A percentile compares a stretch with the other conserved stretches of the same genome.
These are phyloP conservation scores for Fusarium haematococcum DNA, from an alignment of 2,329 filamentous ascomycete species.

Conservation along the genomic window DNA sequence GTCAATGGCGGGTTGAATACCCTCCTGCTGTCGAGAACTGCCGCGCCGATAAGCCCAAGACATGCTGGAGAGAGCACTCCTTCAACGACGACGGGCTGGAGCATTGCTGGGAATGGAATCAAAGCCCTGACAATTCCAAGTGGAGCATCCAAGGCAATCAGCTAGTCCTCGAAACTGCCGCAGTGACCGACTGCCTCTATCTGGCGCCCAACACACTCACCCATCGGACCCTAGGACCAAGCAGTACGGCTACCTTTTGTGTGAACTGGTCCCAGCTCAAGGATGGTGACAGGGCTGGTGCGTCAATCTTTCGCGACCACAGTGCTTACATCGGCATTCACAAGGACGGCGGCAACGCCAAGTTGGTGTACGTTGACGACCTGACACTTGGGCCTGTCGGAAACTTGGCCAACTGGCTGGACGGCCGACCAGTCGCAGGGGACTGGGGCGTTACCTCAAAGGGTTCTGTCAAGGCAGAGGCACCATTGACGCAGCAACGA, in stretches of 20 bases:
- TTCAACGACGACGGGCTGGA: slow-evolving; percentile 50
- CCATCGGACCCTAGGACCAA: not conserved
- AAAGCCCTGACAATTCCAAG: slow-evolving; percentile 64
- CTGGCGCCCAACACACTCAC: slow-evolving; percentile 50
- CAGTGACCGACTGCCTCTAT: slow-evolving; percentile 62
- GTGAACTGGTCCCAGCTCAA: not conserved
- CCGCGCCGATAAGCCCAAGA: not conserved
- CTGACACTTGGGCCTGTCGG: not conserved
- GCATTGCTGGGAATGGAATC: slow-evolving; percentile 69
- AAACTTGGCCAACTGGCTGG: not conserved
- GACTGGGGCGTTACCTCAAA: not conserved
- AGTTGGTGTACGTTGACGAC: not conserved
- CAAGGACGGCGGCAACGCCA: not conserved
- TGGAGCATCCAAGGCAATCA: slow-evolving; percentile 52
- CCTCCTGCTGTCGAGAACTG: not conserved
- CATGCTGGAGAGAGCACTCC: slow-evolving; percentile 6
- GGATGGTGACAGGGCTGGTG: slow-evolving; percentile 1
- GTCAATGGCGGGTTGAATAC: slow-evolving; percentile 53
- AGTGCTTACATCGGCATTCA: slow-evolving; percentile 8
- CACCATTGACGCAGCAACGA: not conserved
- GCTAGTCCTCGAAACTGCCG: slow-evolving; percentile 56
- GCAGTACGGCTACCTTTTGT: not conserved
- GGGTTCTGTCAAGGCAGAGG: not conserved
- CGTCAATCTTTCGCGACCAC: not conserved
- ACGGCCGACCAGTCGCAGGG: not conserved